Evolutionary conservation across 306 rosid species (phyloP).

Genomic region (Lotus japonicus): DNA sequence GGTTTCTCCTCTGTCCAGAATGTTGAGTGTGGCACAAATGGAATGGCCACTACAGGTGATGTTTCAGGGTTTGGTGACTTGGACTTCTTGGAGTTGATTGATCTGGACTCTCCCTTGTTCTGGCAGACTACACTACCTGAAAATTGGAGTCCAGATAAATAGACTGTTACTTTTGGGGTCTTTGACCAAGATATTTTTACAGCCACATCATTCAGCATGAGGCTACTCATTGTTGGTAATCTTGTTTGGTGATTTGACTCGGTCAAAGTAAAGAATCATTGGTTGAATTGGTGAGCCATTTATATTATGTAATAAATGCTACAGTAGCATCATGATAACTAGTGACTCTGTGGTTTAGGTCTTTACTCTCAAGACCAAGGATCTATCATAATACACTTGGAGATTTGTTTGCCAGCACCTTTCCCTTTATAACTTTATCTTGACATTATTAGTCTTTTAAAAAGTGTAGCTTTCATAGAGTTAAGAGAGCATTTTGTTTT

Average conservation of each 20-base stretch:
- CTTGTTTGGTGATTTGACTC: background rate
- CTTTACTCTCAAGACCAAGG: too few relatives aligned
- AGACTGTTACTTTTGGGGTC: background rate
- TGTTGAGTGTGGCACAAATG: background rate
- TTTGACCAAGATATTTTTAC: background rate
- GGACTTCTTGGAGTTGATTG: constrained; percentile 36
- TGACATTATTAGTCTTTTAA: too few relatives aligned
- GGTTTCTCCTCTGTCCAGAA: background rate
- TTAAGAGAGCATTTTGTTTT: too few relatives aligned
- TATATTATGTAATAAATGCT: background rate
- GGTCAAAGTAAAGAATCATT: background rate
- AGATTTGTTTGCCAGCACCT: too few relatives aligned
- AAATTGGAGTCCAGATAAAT: background rate
- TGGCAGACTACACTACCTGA: background rate
- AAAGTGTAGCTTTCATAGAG: too few relatives aligned
- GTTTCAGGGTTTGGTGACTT: background rate
- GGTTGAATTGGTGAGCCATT: background rate
- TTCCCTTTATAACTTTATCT: too few relatives aligned
- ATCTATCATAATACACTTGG: too few relatives aligned
- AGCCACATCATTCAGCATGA: background rate
- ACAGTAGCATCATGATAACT: background rate
- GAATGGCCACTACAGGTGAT: background rate
- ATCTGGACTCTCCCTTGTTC: constrained; percentile 26
- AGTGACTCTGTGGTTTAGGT: too few relatives aligned
- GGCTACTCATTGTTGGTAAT: background rate